Evolutionary conservation across 176 grass and related monocot species (phyloP), one percentile per base, ranked within the genome.

Genomic region (Aegilops sharonensis): DNA sequence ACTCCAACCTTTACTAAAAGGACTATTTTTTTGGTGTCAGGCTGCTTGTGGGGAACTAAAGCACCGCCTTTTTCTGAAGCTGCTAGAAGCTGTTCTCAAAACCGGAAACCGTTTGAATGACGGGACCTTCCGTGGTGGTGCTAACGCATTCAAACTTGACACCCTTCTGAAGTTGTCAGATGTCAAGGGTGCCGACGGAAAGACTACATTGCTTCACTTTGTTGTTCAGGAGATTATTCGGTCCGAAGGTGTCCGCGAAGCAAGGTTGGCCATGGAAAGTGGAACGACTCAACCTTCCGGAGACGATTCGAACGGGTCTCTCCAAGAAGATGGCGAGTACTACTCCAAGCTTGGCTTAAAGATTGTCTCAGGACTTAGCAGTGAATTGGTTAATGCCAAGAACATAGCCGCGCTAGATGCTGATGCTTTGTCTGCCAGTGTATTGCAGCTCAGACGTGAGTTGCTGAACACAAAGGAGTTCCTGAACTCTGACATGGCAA

Each of bases 81-180:
- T 98, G 39, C 86, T 98, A 64, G 96, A 98, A 88, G 96, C 90
- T 45, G 90, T 95, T 79, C 91, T 98, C 43, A 98, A 98, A 89
- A 92, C 94, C 3, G 94, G 96, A n/a, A 98, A 95, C 63, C 89
- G 88, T 52, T 90, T 98, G 84, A 98, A 98, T 85, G 92, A 90
- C 69, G 97, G 91, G 43, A 95, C 97, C 64, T 91, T 89, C 72
- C 94, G 54, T 77, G 93, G 94, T 72, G 93, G 88, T 45, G 97
- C 97, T 75, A 91, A 92, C 60, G 94, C 97, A 43, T 92, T 98
- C 87, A 98, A 98, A 65, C 93, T 98, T 36, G 94, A 95, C 56
- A 98, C 88, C 72, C 88, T 98, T 74, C 70, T 98, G 9, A 98
- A 98, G 89, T 85, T 98, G 60, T 85, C 88, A 12, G 97, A 98